Evolutionary conservation across 371 early-diverging fungal genomes (phyloP), one percentile per base, ranked within the genome.

Genomic region (Mucor saturninus): DNA sequence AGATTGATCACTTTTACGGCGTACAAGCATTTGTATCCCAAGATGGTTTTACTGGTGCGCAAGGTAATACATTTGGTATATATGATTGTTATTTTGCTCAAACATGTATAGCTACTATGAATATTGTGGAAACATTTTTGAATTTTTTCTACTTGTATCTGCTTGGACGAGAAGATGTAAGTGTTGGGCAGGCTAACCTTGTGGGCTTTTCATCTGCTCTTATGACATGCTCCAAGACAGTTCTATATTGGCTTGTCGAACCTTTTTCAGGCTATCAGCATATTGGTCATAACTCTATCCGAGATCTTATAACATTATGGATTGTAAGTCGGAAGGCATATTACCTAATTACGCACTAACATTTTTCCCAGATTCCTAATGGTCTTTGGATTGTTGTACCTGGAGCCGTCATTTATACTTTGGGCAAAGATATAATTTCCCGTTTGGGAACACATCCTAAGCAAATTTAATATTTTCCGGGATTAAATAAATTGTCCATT

Each of bases 1-100:
- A 79, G 79, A 62, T 79, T 56, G 79, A 79, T 64, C 54, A 66
- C 37, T 68, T 74, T 45, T 76, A 76, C 59, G 76, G 79, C 15
- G 43, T 65, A 10, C 62, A 59, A 21, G 79, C 79, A 32, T 59
- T 59, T 26, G 45, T 66, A 26, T 60, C 46, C 2, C 49, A 70
- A 8, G 74, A 76, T 64, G 79, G 79, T n/a, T 79, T 74, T 45
- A 76, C 76, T 21, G 63, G 69, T 28, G 76, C 79, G 29, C 74
- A 79, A 75, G 77, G 78, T 75, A 64, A 59, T 13, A 13, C 13
- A 49, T n/a, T 40, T 2, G 2, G 14, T 10, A 13, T 29, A 21
- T 8, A 14, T 5, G 3, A 4, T 35, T 0, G 9, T 51, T 9
- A 50, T 40, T n/a, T 4, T 35, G 13, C 10, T 35, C 29, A 28